Base-by-base conservation (phyloP, 2,329 filamentous ascomycete species). In the Alternaria alternata region DNA sequence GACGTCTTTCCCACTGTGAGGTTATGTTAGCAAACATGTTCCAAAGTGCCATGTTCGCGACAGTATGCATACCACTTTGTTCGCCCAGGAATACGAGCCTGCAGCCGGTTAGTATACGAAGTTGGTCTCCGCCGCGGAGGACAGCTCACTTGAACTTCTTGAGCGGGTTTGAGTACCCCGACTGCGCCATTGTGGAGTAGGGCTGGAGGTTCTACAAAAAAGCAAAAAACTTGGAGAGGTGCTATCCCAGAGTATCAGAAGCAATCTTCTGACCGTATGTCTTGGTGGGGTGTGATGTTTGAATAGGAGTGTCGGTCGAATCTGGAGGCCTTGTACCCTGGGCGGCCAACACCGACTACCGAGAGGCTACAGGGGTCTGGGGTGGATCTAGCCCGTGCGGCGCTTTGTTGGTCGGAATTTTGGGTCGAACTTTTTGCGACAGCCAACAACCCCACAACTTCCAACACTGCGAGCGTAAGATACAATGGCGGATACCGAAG, bases 61-160 rank as follows among this genome's bases (percentile, higher is more conserved):
- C 52, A 20, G 16, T 28, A 24, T 57, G 80, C 88, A 80, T 93
- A 97, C 94, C 95, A 81, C 94, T 98, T 83, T 99, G 95, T 84
- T 99, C 95, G 77, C 95, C 95, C 65, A 99, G 84, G 81, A 99
- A 99, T 71, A 99, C 95, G 81, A 99, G 84, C 84, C 94, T 97
- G 72, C 59, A 64, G 53, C 22, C 48, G 56, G 61, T 76, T 62
- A 76, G 73, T 61, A 59, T 66, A 66, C 47, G 64, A 57, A 54
- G 54, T 55, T 42, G 52, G 57, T 32, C 51, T 47, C 42, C 41
- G 54, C 49, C 24, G 59, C 59, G 53, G 55, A 61, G 58, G 49
- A 56, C 64, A 59, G 51, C 75, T 71, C 61, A 97, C 94, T 99
- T 99, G 91, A 98, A 99, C 83, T 99, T 99, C 91, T 99, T 99